These are phyloP conservation scores for Dioszegia aurantiaca DNA, from an alignment of 768 basidiomycete species.

Conservation along the genomic window DNA sequence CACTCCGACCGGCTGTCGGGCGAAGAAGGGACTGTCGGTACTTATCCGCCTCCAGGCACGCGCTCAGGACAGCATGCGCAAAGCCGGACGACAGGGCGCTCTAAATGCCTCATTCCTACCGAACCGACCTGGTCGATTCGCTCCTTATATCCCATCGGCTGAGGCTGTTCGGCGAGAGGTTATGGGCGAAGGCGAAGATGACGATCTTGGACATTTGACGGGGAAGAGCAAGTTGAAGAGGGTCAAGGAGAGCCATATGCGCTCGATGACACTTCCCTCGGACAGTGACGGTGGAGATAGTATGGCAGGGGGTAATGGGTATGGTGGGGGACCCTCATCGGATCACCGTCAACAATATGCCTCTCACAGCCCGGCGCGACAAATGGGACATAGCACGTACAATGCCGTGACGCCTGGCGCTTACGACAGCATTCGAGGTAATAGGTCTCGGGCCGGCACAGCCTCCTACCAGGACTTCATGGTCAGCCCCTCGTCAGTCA, in stretches of 20 bases:
- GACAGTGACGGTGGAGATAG: background rate
- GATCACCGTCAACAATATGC: constrained; percentile 2
- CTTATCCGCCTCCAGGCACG: constrained; percentile 43
- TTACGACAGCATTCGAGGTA: background rate
- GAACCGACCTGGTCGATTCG: constrained; percentile 1
- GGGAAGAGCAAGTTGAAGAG: constrained; percentile 36
- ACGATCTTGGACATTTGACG: constrained; percentile 46
- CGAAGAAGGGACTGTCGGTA: constrained; percentile 46
- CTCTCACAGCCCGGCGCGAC: no score
- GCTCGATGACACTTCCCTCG: background rate
- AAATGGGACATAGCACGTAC: no score
- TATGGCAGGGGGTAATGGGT: no score
- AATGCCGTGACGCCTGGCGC: background rate
- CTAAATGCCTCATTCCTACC: constrained; percentile 4
- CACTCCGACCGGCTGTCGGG: constrained; percentile 44
- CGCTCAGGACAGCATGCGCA: constrained; percentile 33
- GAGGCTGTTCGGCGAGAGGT: background rate
- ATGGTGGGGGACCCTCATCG: background rate
- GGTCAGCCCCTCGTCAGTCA: constrained; percentile 6
- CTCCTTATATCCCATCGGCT: constrained; percentile 1
- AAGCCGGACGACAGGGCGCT: constrained; percentile 7
- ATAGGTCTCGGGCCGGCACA: background rate
- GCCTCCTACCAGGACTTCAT: constrained; percentile 1
- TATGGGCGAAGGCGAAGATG: constrained; percentile 25
- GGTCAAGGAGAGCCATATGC: constrained; percentile 8